Conservation (phyloP, 129 eudicot species). For the Apium graveolens region DNA sequence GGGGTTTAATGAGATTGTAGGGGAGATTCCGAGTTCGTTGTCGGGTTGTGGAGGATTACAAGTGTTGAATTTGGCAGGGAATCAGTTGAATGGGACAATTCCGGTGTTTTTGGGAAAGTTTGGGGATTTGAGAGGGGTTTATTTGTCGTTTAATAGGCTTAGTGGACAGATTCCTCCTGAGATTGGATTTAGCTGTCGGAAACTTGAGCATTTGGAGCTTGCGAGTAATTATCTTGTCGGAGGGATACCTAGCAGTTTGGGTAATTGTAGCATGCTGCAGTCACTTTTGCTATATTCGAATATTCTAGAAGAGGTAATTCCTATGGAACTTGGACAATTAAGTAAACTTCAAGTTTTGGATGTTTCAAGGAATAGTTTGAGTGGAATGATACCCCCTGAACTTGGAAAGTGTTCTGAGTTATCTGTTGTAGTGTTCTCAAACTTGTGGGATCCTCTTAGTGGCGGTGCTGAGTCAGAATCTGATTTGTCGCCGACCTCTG, state of each 20-base stretch:
- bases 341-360: slow-evolving; percentile 56
- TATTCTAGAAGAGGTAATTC: slow-evolving; percentile 69
- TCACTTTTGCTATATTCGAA: slow-evolving; percentile 60
- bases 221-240: slow-evolving; percentile 60
- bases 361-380: slow-evolving; percentile 72
- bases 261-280: slow-evolving; percentile 53
- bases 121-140: slow-evolving; percentile 64
- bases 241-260: slow-evolving; percentile 56
- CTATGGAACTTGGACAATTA: slow-evolving; percentile 54
- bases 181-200: slow-evolving; percentile 59
- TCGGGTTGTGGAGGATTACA: slow-evolving; percentile 40
- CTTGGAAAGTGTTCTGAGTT: slow-evolving; percentile 64
- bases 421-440: slow-evolving; percentile 63
- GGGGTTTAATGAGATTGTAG: slow-evolving; percentile 70
- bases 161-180: slow-evolving; percentile 50
- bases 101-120: slow-evolving; percentile 48
- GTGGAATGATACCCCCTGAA: slow-evolving; percentile 56
- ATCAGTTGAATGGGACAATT: slow-evolving; percentile 58
- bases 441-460: slow-evolving; percentile 60
- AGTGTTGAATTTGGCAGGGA: slow-evolving; percentile 72
- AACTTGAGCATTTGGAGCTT: slow-evolving; percentile 71
- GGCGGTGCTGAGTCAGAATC: slow-evolving; percentile 18
- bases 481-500: slow-evolving; percentile 15
- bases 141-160: slow-evolving; percentile 69
- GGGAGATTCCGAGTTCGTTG: slow-evolving; percentile 56